A percentile compares a stretch with the other conserved stretches of the same genome.
Evolutionary conservation across 345 rosid genomes (phyloP).

Genomic region (Gossypium arboreum): DNA sequence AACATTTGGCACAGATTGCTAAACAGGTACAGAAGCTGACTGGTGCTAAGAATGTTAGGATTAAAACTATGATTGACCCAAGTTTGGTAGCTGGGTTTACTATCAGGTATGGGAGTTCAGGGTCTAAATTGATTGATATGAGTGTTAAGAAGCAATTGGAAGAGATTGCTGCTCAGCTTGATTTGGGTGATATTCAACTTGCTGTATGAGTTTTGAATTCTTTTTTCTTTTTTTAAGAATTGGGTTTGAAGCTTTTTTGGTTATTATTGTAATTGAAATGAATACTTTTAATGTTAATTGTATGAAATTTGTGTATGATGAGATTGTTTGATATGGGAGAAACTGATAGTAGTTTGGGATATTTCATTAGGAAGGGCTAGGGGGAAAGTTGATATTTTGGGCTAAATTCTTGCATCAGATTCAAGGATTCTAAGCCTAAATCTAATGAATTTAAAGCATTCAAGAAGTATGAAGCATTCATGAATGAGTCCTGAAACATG

Average conservation of each 20-base stretch:
- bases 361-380: not conserved
- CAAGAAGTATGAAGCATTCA: not conserved
- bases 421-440: not conserved
- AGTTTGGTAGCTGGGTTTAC: conserved; percentile 91
- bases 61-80: conserved; percentile 73
- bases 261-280: conserved; percentile 6
- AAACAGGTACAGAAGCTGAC: conserved; percentile 93
- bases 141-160: conserved; percentile 95
- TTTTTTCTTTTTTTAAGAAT: not conserved
- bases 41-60: conserved; percentile 78
- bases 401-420: not conserved
- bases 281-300: not conserved
- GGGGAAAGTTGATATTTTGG: not conserved
- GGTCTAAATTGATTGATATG: conserved; percentile 88
- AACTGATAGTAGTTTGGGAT: not conserved
- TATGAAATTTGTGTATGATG: not conserved
- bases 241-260: not conserved
- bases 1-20: conserved; percentile 79
- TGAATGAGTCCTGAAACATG: not conserved
- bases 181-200: conserved; percentile 67
- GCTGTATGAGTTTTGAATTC: conserved; percentile 29
- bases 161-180: conserved; percentile 78
- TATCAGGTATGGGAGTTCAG: conserved; percentile 62
- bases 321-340: not conserved
- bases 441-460: not conserved